Percentiles rank a stretch among this genome's conserved stretches.
Evolutionary conservation across 1,284 basidiomycete species (phyloP).

Genomic region (Bothia castanella): DNA sequence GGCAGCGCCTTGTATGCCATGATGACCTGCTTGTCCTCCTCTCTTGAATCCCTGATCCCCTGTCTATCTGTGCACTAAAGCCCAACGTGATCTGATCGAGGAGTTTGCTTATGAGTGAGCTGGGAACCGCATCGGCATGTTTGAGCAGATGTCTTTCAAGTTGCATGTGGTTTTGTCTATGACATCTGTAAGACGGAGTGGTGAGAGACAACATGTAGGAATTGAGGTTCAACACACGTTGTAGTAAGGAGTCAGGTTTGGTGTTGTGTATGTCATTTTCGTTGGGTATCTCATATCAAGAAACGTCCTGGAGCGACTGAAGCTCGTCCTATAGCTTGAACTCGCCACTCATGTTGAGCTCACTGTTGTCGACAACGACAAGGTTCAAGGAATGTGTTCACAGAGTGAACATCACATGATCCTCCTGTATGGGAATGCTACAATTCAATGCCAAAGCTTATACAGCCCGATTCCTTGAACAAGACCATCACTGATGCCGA

Average conservation of each 20-base stretch:
- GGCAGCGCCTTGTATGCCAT: slow-evolving; percentile 68
- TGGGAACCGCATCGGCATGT: slow-evolving; percentile 56
- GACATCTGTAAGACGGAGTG: slow-evolving; percentile 46
- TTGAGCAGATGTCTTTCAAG: slow-evolving; percentile 71
- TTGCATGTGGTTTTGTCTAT: slow-evolving; percentile 73
- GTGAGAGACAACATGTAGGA: slow-evolving; percentile 1
- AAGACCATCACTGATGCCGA: slow-evolving; percentile 8
- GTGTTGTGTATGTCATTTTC: slow-evolving; percentile 45
- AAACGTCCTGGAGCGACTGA: slow-evolving; percentile 42
- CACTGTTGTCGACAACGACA: slow-evolving; percentile 1
- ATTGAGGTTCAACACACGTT: slow-evolving; percentile 20
- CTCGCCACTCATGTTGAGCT: slow-evolving; percentile 16
- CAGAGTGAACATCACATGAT: slow-evolving; percentile 16
- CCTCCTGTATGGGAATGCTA: no score
- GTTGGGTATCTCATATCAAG: slow-evolving; percentile 44
- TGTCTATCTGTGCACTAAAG: slow-evolving; percentile 66
- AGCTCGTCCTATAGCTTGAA: slow-evolving; percentile 54
- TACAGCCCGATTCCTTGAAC: not conserved
- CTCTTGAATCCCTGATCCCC: slow-evolving; percentile 58
- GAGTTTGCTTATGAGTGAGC: slow-evolving; percentile 67
- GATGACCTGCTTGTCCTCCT: slow-evolving; percentile 68
- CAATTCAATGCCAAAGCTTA: no score
- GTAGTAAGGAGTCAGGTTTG: slow-evolving; percentile 38
- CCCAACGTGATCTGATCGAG: slow-evolving; percentile 75
- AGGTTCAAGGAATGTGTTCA: slow-evolving; percentile 3